phyloP scores from a whole-genome alignment of 805 yeast genomes.

The Sugiyamaella marilandica region DNA sequence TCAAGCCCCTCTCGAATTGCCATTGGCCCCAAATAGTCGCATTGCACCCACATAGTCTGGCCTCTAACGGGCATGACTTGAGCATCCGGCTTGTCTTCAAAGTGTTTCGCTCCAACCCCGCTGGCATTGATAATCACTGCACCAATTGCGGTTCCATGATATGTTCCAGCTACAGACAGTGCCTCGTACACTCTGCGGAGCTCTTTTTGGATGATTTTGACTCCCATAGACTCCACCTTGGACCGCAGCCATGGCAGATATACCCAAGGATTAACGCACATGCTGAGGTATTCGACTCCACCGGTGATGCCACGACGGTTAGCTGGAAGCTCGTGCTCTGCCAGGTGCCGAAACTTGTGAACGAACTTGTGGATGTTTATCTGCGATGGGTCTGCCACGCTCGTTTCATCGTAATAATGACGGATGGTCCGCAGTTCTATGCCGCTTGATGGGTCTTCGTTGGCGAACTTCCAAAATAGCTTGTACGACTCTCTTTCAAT shows the following conservation, averaged over 20 bases:
- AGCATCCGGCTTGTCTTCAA: constrained; percentile 15
- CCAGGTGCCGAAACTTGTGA: constrained; percentile 15
- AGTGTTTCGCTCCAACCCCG: constrained; percentile 18
- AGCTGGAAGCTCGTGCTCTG: constrained; percentile 13
- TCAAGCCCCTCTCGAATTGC: constrained; percentile 17
- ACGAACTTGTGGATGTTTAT: constrained; percentile 12
- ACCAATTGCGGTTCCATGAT: background rate
- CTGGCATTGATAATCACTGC: constrained; percentile 18
- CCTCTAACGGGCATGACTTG: constrained; percentile 19
- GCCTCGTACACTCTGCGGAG: constrained; percentile 4
- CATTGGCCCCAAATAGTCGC: constrained; percentile 18
- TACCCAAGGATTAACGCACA: constrained; percentile 20
- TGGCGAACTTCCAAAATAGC: constrained; percentile 17
- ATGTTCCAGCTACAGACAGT: constrained; percentile 1
- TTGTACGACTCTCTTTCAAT: constrained; percentile 16
- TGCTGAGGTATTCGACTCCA: constrained; percentile 19
- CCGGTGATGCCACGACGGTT: constrained; percentile 18
- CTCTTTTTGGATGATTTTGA: constrained; percentile 14
- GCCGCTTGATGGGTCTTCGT: constrained; percentile 16
- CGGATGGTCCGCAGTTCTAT: constrained; percentile 15
- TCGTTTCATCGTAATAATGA: constrained; percentile 14
- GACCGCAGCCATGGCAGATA: constrained; percentile 20
- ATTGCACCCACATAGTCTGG: constrained; percentile 21
- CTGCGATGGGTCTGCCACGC: constrained; percentile 12
- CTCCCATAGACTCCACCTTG: constrained; percentile 16